Conservation (phyloP, 805 yeast genomes). For the Zygotorulaspora florentina region DNA sequence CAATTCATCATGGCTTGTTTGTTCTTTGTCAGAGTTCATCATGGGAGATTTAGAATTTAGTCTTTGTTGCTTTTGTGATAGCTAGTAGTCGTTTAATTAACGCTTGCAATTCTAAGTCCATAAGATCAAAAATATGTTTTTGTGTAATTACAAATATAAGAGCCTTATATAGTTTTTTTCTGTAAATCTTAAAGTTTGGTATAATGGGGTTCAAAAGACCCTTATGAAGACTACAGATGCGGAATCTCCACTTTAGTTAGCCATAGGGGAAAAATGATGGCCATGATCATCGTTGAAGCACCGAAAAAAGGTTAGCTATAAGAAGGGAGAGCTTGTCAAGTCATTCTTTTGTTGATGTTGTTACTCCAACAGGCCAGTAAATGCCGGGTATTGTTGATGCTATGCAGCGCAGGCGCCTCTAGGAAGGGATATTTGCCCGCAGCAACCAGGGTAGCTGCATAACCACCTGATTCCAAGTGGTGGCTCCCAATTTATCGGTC, state of each 20-base stretch:
- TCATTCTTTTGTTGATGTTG: too few species aligned
- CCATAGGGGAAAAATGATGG: neutral
- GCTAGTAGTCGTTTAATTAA: neutral
- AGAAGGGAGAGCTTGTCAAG: too few species aligned
- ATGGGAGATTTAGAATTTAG: neutral
- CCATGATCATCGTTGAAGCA: neutral
- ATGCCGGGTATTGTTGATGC: too few species aligned
- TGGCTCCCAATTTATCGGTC: too few species aligned
- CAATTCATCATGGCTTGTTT: conserved; percentile 11
- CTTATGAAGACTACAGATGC: neutral
- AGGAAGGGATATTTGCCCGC: too few species aligned
- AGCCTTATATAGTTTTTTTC: neutral
- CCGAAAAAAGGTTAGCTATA: neutral
- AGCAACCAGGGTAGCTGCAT: too few species aligned
- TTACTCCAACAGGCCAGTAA: too few species aligned
- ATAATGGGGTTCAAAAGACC: neutral
- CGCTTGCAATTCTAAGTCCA: neutral
- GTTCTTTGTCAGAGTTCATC: conserved; percentile 15
- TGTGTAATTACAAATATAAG: neutral
- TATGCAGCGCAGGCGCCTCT: too few species aligned
- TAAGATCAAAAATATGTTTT: neutral
- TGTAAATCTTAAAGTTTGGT: too few species aligned
- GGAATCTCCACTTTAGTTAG: neutral
- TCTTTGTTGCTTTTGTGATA: neutral
- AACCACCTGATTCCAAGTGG: too few species aligned